Evolutionary conservation across 495 filamentous ascomycete species (phyloP).

Genomic region (Hypoxylon lienhwacheense): DNA sequence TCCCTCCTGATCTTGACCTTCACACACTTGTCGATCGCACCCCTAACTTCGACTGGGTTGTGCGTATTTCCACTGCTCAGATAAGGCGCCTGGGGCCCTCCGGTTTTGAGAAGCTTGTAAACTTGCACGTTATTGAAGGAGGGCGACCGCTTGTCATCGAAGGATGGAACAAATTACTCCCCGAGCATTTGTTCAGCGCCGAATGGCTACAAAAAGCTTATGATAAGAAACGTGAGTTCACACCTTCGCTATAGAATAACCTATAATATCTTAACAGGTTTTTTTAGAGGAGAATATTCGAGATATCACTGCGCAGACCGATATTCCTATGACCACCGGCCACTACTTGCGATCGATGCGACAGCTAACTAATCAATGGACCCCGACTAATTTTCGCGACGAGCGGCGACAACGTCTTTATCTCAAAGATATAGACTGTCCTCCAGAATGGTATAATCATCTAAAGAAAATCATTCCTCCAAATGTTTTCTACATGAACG

Average conservation of each 20-base stretch:
- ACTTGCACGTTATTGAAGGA: slow-evolving; percentile 75
- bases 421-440: slow-evolving; percentile 94
- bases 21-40: slow-evolving; percentile 69
- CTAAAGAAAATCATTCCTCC: slow-evolving; percentile 76
- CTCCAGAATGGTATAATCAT: slow-evolving; percentile 76
- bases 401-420: slow-evolving; percentile 80
- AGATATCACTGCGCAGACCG: slow-evolving; percentile 66
- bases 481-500: slow-evolving; percentile 82
- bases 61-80: slow-evolving; percentile 71
- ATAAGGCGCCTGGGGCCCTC: slow-evolving; percentile 71
- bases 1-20: slow-evolving; percentile 80
- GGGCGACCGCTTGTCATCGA: slow-evolving; percentile 88
- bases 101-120: slow-evolving; percentile 77
- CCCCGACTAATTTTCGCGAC: slow-evolving; percentile 64
- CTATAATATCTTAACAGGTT: slow-evolving; percentile 13
- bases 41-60: slow-evolving; percentile 81
- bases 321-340: slow-evolving; percentile 76
- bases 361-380: slow-evolving; percentile 75
- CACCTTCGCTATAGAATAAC: no score
- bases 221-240: slow-evolving; percentile 68
- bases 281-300: slow-evolving; percentile 64
- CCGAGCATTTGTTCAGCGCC: slow-evolving; percentile 69
- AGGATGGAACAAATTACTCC: slow-evolving; percentile 72
- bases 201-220: slow-evolving; percentile 75
- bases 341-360: slow-evolving; percentile 88